Conservation (phyloP, 352 stramenopile genomes). For the Phytophthora meadii region DNA sequence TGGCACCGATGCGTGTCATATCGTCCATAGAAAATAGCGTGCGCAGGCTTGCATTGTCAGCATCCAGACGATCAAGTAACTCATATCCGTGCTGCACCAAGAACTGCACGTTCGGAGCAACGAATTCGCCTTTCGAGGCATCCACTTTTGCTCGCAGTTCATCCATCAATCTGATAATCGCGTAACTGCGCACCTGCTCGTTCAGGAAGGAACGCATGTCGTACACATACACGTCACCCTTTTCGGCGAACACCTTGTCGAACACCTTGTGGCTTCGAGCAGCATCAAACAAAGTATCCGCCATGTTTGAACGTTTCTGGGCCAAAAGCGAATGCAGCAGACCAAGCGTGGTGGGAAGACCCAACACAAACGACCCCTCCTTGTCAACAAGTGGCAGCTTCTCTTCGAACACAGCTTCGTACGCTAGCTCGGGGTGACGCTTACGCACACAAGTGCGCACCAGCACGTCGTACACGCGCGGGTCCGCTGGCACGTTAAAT, state of each 20-base stretch:
- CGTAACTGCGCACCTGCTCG: conserved; percentile 68
- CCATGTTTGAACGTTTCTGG: conserved; percentile 71
- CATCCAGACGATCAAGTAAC: conserved; percentile 81
- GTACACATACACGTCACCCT: conserved; percentile 56
- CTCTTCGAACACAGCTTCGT: conserved; percentile 74
- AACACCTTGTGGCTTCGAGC: conserved; percentile 63
- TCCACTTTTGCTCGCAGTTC: conserved; percentile 58
- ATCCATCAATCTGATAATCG: conserved; percentile 64
- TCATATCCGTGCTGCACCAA: conserved; percentile 79
- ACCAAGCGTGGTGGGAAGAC: conserved; percentile 60
- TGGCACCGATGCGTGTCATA: conserved; percentile 63
- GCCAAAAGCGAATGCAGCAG: conserved; percentile 78
- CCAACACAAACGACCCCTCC: conserved; percentile 70
- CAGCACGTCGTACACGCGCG: conserved; percentile 80
- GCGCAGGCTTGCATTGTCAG: conserved; percentile 66
- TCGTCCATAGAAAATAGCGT: conserved; percentile 88
- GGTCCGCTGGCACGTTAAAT: conserved; percentile 67
- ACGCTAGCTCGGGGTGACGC: conserved; percentile 81
- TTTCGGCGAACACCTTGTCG: conserved; percentile 57
- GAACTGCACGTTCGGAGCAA: conserved; percentile 70
- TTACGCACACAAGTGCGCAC: conserved; percentile 87
- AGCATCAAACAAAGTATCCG: conserved; percentile 67
- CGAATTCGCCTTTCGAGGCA: conserved; percentile 39
- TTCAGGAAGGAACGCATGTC: conserved; percentile 70
- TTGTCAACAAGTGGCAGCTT: conserved; percentile 57